Evolutionary conservation across 371 early-diverging fungal species (phyloP), one percentile per base, ranked within the genome.

Genomic region (Blakeslea trispora): DNA sequence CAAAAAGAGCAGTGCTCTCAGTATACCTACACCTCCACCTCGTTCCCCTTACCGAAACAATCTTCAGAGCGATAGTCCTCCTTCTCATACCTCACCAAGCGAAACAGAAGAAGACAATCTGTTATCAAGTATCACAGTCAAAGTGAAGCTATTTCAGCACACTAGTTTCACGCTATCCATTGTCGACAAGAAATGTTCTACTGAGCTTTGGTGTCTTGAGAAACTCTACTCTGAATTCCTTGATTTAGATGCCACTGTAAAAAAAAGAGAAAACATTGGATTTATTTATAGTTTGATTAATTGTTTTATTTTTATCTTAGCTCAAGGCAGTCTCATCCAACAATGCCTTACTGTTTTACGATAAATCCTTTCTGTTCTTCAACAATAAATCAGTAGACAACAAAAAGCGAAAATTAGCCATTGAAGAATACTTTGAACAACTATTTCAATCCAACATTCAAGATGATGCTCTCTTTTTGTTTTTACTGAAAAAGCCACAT

Each of bases 161-260:
- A 37, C 37, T 2, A 37, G 37, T 10, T 37, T 37, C 14, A 37
- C 37, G 1, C 11, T 37, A 13, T 37, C 37, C 14, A 37, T 37
- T 10, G 11, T 37, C 2, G 37, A 37, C 37, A 37, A 37, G 55
- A 37, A 10, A 10, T 7, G 13, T 14, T 2, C 1, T 9, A 11
- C 11, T 13, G 84, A 91, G 47, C 59, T 89, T 48, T 92, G 93
- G 93, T 75, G 84, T 13, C 80, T 92, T 42, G 90, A 90, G 60
- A 94, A 94, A 71, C 72, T 82, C 32, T 93, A 92, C 64, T 72
- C 84, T 4, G 92, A 94, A 63, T 88, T 94, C 68, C 61, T 89
- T 22, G 59, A 71, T n/a, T 71, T 94, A 43, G 91, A 93, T 66
- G 67, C 75, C 32, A 82, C 84, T 81, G 88, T 92, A 61, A 57